Evolutionary conservation across 805 yeast species (phyloP).

Genomic region (Candida ovalis): DNA sequence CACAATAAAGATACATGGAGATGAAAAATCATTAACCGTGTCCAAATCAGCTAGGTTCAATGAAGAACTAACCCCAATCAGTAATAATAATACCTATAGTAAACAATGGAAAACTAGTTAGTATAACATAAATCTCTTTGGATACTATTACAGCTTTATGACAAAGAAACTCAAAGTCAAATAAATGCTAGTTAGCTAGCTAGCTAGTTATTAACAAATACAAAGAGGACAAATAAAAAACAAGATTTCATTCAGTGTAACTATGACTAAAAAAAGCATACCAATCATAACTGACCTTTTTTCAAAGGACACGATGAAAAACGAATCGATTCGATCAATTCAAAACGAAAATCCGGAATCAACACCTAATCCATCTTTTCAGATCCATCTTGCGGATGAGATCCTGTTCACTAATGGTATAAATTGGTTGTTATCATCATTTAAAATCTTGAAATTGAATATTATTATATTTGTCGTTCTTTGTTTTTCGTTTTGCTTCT

Average conservation of each 20-base stretch:
- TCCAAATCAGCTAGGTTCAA: too few species aligned
- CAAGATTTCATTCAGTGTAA: constrained; percentile 61
- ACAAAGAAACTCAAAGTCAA: too few species aligned
- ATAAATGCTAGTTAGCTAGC: background rate
- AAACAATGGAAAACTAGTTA: background rate
- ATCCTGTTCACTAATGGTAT: constrained; percentile 31
- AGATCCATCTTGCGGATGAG: constrained; percentile 8
- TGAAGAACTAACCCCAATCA: too few species aligned
- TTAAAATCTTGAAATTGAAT: constrained; percentile 4
- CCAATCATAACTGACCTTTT: constrained; percentile 50
- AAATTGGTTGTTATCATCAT: constrained; percentile 31
- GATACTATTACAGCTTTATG: too few species aligned
- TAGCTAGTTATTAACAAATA: background rate
- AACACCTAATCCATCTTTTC: constrained; percentile 12
- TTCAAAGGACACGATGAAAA: constrained; percentile 41
- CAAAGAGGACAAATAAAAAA: background rate
- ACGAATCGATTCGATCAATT: constrained; percentile 18
- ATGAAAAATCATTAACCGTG: too few species aligned
- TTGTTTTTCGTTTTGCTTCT: background rate
- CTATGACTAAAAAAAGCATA: constrained; percentile 70
- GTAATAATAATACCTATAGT: too few species aligned
- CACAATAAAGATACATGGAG: background rate
- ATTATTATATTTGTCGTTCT: background rate
- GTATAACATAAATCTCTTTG: too few species aligned
- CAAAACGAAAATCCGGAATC: constrained; percentile 31